Conservation (phyloP, 139 green algal species). For the Spirogloea muscicola region DNA sequence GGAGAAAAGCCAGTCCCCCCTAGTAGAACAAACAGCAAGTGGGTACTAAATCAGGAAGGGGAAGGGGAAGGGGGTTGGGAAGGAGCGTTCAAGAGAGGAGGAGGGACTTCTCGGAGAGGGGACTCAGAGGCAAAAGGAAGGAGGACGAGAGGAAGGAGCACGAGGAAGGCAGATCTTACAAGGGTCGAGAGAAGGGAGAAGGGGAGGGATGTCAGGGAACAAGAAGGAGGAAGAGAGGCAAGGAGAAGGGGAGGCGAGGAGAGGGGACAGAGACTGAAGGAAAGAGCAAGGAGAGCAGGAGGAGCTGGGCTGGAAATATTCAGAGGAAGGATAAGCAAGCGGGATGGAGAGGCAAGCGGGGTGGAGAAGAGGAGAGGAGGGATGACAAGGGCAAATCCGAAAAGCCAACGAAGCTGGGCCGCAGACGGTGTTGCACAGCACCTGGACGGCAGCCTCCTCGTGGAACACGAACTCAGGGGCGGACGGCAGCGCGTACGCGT, state of each 20-base stretch:
- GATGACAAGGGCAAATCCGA: too few relatives aligned
- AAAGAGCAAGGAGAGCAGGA: too few relatives aligned
- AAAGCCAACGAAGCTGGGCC: too few relatives aligned
- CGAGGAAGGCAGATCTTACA: background rate
- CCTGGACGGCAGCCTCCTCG: constrained; percentile 42
- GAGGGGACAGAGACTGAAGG: background rate
- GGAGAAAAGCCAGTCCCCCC: background rate
- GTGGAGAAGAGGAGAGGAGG: constrained; percentile 1
- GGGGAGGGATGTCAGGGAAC: background rate
- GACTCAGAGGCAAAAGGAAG: background rate
- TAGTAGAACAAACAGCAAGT: background rate
- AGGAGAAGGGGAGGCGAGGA: too few relatives aligned
- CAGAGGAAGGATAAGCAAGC: too few relatives aligned
- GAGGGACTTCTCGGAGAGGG: background rate
- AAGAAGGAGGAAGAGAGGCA: background rate
- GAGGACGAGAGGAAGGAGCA: background rate
- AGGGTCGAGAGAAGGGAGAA: background rate
- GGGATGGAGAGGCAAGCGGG: too few relatives aligned
- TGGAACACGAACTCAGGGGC: constrained; percentile 44
- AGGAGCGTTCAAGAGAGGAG: background rate
- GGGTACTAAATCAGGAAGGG: background rate
- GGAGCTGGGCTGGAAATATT: too few relatives aligned
- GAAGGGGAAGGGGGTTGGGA: background rate
- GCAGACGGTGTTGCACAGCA: too few relatives aligned
- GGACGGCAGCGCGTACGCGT: constrained; percentile 22